phyloP scores from a whole-genome alignment of 2,329 filamentous ascomycete species.

The Grosmannia penicillata region DNA sequence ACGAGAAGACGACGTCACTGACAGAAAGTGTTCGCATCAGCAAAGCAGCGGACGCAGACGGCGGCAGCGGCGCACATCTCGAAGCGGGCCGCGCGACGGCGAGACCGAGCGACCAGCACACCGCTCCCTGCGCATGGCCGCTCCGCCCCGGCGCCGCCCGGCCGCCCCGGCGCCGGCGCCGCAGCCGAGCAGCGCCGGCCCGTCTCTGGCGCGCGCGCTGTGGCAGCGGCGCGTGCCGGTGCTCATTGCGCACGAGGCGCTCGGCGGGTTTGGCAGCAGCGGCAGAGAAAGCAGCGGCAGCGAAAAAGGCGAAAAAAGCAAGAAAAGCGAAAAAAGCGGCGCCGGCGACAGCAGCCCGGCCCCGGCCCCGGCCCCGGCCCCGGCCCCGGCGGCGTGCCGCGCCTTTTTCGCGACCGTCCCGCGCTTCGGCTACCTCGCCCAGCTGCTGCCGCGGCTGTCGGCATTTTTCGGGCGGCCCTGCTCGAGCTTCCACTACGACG shows the following conservation, averaged over 20 bases:
- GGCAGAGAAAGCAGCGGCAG: too few relatives aligned
- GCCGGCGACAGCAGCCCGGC: conserved; percentile 18
- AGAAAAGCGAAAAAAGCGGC: too few relatives aligned
- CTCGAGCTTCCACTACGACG: conserved; percentile 44
- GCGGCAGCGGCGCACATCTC: too few relatives aligned
- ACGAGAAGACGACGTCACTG: too few relatives aligned
- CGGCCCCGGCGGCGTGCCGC: neutral
- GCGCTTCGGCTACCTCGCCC: conserved; percentile 43
- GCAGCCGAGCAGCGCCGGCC: neutral
- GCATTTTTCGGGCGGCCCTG: conserved; percentile 38
- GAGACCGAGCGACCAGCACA: neutral
- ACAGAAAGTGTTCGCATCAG: too few relatives aligned
- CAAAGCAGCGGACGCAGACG: too few relatives aligned
- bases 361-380: conserved; percentile 16
- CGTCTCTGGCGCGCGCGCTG: conserved; percentile 27
- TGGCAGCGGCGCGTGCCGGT: conserved; percentile 41
- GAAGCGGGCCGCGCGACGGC: too few relatives aligned
- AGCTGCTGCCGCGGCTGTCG: conserved; percentile 38
- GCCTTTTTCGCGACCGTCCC: conserved; percentile 33
- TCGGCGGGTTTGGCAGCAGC: conserved; percentile 1
- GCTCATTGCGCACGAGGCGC: conserved; percentile 34
- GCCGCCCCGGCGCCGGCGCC: neutral
- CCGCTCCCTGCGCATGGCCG: too few relatives aligned
- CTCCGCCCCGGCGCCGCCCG: neutral
- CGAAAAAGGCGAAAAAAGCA: too few relatives aligned